A percentile compares a stretch with the other conserved stretches of the same genome.
Evolutionary conservation across 2,329 filamentous ascomycete species (phyloP).

Genomic region (Cladophialophora psammophila): DNA sequence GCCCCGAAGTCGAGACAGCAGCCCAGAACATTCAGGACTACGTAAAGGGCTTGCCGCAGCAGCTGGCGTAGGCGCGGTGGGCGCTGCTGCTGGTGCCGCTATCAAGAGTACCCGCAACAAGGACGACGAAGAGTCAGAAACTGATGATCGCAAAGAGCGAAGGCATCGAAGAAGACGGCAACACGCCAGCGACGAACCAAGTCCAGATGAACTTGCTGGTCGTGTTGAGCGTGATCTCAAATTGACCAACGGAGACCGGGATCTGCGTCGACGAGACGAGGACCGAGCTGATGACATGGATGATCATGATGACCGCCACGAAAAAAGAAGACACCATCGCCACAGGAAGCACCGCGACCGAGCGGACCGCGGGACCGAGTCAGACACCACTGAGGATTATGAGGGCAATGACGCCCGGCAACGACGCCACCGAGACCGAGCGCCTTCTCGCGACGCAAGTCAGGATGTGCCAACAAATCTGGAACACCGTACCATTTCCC

Average conservation of each 20-base stretch:
- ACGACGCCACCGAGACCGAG: constrained; percentile 28
- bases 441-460: constrained; percentile 29
- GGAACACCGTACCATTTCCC: constrained; percentile 36
- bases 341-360: constrained; percentile 32
- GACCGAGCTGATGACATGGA: constrained; percentile 21
- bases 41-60: constrained; percentile 37
- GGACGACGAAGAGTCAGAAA: constrained; percentile 35
- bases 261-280: constrained; percentile 30
- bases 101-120: constrained; percentile 32
- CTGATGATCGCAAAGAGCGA: constrained; percentile 36
- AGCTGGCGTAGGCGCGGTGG: constrained; percentile 33
- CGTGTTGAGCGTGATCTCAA: constrained; percentile 32
- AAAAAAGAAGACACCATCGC: constrained; percentile 31
- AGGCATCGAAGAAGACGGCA: constrained; percentile 34
- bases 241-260: constrained; percentile 28
- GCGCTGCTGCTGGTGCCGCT: constrained; percentile 31
- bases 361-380: constrained; percentile 27
- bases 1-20: constrained; percentile 36
- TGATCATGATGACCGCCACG: constrained; percentile 29
- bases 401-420: constrained; percentile 25
- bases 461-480: constrained; percentile 17
- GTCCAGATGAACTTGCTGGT: constrained; percentile 30
- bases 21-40: constrained; percentile 36
- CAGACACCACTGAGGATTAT: constrained; percentile 33
- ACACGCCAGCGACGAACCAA: constrained; percentile 27